Evolutionary conservation across 2,329 filamentous ascomycete species (phyloP).

Genomic region (Cercospora berteroae): DNA sequence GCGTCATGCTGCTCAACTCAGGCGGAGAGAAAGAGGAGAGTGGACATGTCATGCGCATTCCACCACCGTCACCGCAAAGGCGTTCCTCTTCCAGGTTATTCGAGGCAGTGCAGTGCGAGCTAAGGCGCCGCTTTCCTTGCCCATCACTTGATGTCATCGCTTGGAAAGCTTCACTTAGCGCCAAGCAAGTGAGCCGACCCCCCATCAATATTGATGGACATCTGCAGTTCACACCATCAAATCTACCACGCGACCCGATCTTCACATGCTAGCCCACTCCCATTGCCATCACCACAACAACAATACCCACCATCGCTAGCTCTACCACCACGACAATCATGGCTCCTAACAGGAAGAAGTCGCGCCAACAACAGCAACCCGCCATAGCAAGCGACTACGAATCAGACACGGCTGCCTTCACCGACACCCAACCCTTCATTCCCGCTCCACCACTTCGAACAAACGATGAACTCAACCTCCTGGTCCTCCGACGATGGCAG

Average conservation of each 20-base stretch:
- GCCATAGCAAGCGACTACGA: conserved; percentile 14
- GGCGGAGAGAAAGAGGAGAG: neutral
- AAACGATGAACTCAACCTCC: conserved; percentile 83
- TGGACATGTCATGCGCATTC: neutral
- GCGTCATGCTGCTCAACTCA: neutral
- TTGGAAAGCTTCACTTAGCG: neutral
- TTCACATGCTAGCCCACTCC: neutral
- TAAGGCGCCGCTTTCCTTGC: neutral
- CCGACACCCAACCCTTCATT: conserved; percentile 32
- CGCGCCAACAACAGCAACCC: conserved; percentile 16
- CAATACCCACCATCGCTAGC: neutral
- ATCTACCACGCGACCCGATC: neutral
- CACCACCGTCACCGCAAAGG: neutral
- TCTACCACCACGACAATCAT: conserved; percentile 6
- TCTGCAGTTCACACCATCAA: accelerated
- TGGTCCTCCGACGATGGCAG: conserved; percentile 77
- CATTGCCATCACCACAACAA: neutral
- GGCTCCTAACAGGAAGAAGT: conserved; percentile 20
- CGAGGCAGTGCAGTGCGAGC: neutral
- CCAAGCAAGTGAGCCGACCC: neutral
- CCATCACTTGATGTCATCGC: neutral
- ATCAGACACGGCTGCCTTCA: conserved; percentile 27
- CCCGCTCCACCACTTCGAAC: conserved; percentile 57
- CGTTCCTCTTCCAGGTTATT: neutral
- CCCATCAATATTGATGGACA: neutral